Conservation (phyloP, 2,329 filamentous ascomycete genomes). For the Huntiella abstrusa region DNA sequence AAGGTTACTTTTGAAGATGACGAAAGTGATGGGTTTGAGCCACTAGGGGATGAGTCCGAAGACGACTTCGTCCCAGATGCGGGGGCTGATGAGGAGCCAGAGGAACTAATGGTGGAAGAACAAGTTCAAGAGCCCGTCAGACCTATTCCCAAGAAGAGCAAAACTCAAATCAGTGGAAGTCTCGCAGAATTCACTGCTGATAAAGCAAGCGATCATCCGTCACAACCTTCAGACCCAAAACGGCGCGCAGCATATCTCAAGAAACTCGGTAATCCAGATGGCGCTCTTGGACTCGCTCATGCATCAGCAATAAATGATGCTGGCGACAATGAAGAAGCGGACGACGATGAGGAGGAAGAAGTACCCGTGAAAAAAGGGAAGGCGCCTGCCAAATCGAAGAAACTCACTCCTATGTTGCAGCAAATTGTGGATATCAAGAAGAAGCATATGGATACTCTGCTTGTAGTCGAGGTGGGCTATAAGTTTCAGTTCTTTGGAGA, state of each 20-base stretch:
- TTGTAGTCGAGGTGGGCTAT: slow-evolving; percentile 92
- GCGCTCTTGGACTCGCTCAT: slow-evolving; percentile 47
- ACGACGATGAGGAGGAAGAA: slow-evolving; percentile 29
- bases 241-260: slow-evolving; percentile 66
- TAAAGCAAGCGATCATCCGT: neutral
- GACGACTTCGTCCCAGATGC: neutral
- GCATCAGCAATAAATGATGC: slow-evolving; percentile 32
- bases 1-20: neutral
- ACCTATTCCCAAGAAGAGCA: neutral
- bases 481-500: slow-evolving; percentile 97
- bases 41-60: neutral
- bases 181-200: neutral
- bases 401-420: slow-evolving; percentile 84
- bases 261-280: slow-evolving; percentile 75
- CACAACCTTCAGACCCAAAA: neutral
- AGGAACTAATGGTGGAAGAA: neutral
- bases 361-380: slow-evolving; percentile 14
- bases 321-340: slow-evolving; percentile 36
- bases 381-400: slow-evolving; percentile 21
- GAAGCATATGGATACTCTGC: slow-evolving; percentile 70
- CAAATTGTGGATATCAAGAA: slow-evolving; percentile 89
- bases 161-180: neutral
- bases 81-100: too few relatives aligned
- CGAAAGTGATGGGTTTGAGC: slow-evolving; percentile 1
- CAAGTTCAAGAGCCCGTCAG: neutral